Evolutionary conservation across 2,329 filamentous ascomycete genomes (phyloP), one percentile per base, ranked within the genome.

Genomic region (Penicillium sp.): DNA sequence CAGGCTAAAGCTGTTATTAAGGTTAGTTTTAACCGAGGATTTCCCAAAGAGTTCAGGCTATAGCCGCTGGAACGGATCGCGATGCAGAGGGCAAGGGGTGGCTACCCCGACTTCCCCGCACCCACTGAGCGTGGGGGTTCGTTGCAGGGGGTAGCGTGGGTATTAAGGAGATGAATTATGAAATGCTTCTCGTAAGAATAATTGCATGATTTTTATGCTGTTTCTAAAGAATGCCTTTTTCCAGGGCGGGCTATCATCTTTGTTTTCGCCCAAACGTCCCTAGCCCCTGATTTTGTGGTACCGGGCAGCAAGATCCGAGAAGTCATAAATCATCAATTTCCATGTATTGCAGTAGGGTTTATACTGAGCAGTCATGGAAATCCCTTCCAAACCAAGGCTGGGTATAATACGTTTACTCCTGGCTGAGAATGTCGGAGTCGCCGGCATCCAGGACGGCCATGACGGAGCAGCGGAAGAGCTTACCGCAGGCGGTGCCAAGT

Each of bases 391-490:
- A 20, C 35, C 35, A 20, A 18, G 10, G 13, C 16, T 13, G 35
- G 35, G 18, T 38, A 38, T 20, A 13, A 20, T 38, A 20, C 18
- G 35, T 38, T 38, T 38, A 38, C 43, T 60, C 58, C 48, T 47
- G 55, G 57, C 51, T 62, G 24, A 99, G 85, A 78, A 99, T 99
- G 79, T 99, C 94, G 67, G 90, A 96, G 86, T 97, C 89, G 86
- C 92, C 94, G 75, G 92, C 91, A 79, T 99, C 94, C 65, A 97
- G 81, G 74, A 97, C 88, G 69, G 92, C 87, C 89, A 99, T 95
- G 79, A 91, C 95, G 67, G 90, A 95, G 87, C 90, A 96, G 69
- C 91, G 86, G 88, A 95, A 99, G 74, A 99, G 88, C 84, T 97
- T 97, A 83, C 94, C 94, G 81, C 92, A 96, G 68, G 92, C 92